Base-by-base conservation (phyloP, 768 basidiomycete species). In the Agaricus sinodeliciosus region DNA sequence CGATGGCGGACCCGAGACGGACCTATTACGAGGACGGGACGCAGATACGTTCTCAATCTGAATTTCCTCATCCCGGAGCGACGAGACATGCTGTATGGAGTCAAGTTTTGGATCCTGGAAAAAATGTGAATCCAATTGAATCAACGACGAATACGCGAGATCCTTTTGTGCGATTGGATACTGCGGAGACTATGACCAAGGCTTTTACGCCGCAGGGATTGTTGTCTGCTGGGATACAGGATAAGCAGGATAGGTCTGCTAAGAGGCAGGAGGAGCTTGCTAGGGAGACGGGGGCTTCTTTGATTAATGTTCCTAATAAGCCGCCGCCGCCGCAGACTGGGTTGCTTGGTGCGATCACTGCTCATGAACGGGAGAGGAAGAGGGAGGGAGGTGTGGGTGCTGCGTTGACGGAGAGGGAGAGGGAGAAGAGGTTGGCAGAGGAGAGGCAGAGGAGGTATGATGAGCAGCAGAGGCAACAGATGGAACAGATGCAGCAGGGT, bases 301-400 rank as follows among this genome's bases (percentile, higher is more conserved):
- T 98, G 49, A 85, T 98, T 72, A 94, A 95, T 65, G 91, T 99
- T n/a, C 92, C 91, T 3, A 82, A 85, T 63, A 95, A 95, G 64
- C 93, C 94, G 0, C 93, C 91, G 0, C 90, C 92, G 2, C 94
- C 96, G 7, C 93, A 95, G 69, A 91, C 89, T 40, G 96, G 96
- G 36, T 78, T 98, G 40, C 82, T 99, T 45, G 96, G 96, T 15
- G 95, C 95, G 2, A 93, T 98, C 61, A 93, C 93, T 40, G 90
- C 88, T 8, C 93, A 96, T 65, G 93, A 99, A 68, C 80, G 91
- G 48, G 95, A 98, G 52, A 78, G 92, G 55, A 92, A 95, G 63
- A 84, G 93, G 26, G 94, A 95, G 54, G 94, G 96, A 48, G 95
- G 95, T 35, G 82, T 98, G 15, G 96, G 95, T 47, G 94, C 94